Base-by-base conservation (phyloP, 176 grass and related monocot species). In the Aegilops longissima region DNA sequence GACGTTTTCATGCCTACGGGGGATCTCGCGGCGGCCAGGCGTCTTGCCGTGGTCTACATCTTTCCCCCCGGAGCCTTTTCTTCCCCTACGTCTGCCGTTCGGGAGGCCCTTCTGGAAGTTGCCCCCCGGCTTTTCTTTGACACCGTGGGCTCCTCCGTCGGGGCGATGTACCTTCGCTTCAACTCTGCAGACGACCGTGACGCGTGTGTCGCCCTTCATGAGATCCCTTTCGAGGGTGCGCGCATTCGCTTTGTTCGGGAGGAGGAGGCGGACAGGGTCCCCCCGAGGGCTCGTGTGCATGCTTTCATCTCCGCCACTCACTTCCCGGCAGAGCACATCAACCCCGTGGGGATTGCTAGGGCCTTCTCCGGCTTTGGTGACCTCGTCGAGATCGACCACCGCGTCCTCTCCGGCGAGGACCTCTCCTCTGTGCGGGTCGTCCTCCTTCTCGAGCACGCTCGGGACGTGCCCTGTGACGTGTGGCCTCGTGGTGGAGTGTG, bases 211-310 rank as follows among this genome's bases (percentile, higher is more conserved):
- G 18, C 7, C 6, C 6, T 61, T 0, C 1, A 3, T 2, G 8
- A 8, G 20, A 20, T n/a, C 18, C 58, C 58, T 3, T 61, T 61
- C 58, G 58, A 61, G 58, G 58, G 18, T 0, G 58, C 20, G 2
- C 58, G 20, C 58, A 61, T 61, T 1, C 1, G 4, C 7, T 21
- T 61, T 1, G 12, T 9, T 0, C 6, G 0, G 7, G 58, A 61
- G 20, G 58, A 61, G 6, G 20, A 21, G 20, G 20, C 20, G 0
- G 58, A n/a, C 58, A 20, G 58, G 20, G 58, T 61, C 42, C 7
- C 4, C 7, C 25, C 25, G 1, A 25, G 25, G 20, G 6, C 7
- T 7, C 7, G 58, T 0, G 8, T 9, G 18, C 21, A 1, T 0
- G 20, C 58, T 0, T 16, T 23, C 7, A 21, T 21, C 4, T 61